phyloP scores from a whole-genome alignment of 257 asterid species.

The Coffea eugenioides region DNA sequence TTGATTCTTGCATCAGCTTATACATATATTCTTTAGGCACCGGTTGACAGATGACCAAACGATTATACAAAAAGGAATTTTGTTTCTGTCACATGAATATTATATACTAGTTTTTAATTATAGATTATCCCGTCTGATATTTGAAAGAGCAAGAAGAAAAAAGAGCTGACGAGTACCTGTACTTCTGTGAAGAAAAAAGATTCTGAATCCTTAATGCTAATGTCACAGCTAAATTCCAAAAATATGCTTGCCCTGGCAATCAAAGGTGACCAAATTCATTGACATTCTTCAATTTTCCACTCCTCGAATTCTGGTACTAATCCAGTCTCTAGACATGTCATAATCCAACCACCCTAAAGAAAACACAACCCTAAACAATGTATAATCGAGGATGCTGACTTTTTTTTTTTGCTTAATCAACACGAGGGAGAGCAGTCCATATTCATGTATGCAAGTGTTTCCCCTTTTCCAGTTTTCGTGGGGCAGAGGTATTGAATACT shows the following conservation, averaged over 20 bases:
- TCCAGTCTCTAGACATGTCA: background rate
- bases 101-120: background rate
- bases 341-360: slow-evolving; percentile 4
- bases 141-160: too few relatives aligned
- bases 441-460: background rate
- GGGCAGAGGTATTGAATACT: background rate
- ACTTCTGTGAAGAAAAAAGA: too few relatives aligned
- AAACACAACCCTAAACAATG: background rate
- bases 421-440: background rate
- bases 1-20: background rate
- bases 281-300: slow-evolving; percentile 4
- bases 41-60: background rate
- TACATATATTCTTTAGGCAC: background rate
- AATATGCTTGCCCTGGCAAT: background rate
- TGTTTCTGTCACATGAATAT: background rate
- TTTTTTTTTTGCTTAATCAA: background rate
- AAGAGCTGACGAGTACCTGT: too few relatives aligned
- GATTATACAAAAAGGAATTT: background rate
- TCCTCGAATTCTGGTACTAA: background rate
- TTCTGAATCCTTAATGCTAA: background rate
- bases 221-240: background rate
- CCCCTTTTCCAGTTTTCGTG: background rate
- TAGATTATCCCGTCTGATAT: background rate
- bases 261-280: slow-evolving; percentile 6
- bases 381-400: background rate